Conservation (phyloP, 192 early-diverging fungal genomes). For the Rhizoclosmatium globosum region DNA sequence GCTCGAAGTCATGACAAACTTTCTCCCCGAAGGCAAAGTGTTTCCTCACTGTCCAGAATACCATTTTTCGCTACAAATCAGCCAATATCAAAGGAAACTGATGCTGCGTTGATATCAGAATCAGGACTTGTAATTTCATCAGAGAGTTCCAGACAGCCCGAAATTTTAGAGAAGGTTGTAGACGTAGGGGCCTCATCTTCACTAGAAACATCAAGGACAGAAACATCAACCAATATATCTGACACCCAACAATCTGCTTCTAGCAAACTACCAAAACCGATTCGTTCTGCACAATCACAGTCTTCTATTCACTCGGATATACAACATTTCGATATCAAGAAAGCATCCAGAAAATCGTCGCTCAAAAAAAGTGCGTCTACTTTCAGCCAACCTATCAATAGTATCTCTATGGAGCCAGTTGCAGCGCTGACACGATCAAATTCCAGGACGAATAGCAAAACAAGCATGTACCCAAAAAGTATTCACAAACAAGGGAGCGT, state of each 20-base stretch:
- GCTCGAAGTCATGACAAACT: not conserved
- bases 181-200: too few species aligned
- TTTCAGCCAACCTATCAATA: not conserved
- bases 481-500: not conserved
- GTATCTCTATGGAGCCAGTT: not conserved
- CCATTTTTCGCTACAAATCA: not conserved
- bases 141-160: not conserved
- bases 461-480: not conserved
- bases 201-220: too few species aligned
- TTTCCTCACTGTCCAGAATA: not conserved
- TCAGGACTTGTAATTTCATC: not conserved
- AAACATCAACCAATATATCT: too few species aligned
- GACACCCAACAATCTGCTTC: too few species aligned
- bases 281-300: not conserved
- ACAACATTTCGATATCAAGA: too few species aligned
- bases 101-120: not conserved
- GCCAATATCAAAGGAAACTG: not conserved
- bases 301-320: not conserved
- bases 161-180: too few species aligned
- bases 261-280: not conserved
- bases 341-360: not conserved
- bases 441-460: not conserved
- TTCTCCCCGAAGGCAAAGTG: not conserved
- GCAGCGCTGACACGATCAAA: not conserved
- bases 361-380: not conserved